These are phyloP conservation scores for Suhomyces kunorum DNA, from an alignment of 1,139 yeast genomes.

Conservation along the genomic window DNA sequence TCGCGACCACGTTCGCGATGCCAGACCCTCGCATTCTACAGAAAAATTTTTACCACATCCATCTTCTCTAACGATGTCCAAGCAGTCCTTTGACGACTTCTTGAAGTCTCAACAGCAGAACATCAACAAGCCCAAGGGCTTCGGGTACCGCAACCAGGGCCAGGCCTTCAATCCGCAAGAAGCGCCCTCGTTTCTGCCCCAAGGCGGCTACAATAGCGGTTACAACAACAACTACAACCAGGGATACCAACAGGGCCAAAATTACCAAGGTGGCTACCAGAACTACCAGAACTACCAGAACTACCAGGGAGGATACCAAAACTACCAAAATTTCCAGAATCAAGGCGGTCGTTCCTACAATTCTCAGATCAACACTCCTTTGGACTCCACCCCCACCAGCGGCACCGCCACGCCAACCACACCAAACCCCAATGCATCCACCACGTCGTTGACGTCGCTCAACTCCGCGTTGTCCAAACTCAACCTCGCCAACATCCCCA, in stretches of 20 bases:
- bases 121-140: constrained; percentile 19
- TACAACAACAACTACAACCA: constrained; percentile 9
- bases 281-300: too few species aligned
- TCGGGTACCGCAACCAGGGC: constrained; percentile 16
- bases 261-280: constrained; percentile 11
- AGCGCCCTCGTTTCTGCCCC: neutral
- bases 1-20: constrained; percentile 11
- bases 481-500: constrained; percentile 59
- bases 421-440: constrained; percentile 46
- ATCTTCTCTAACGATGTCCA: constrained; percentile 29
- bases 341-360: constrained; percentile 10
- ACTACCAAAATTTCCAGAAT: constrained; percentile 4
- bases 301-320: constrained; percentile 11
- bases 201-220: constrained; percentile 8
- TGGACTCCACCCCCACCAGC: constrained; percentile 41
- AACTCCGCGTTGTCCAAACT: constrained; percentile 70
- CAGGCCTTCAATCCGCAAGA: neutral
- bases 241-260: constrained; percentile 13
- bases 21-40: constrained; percentile 8
- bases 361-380: constrained; percentile 28
- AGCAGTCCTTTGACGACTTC: constrained; percentile 38
- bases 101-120: constrained; percentile 31
- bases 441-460: constrained; percentile 72
- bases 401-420: constrained; percentile 44
- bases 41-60: constrained; percentile 7